Conservation (phyloP, 495 filamentous ascomycete species). For the Cercophora scortea region DNA sequence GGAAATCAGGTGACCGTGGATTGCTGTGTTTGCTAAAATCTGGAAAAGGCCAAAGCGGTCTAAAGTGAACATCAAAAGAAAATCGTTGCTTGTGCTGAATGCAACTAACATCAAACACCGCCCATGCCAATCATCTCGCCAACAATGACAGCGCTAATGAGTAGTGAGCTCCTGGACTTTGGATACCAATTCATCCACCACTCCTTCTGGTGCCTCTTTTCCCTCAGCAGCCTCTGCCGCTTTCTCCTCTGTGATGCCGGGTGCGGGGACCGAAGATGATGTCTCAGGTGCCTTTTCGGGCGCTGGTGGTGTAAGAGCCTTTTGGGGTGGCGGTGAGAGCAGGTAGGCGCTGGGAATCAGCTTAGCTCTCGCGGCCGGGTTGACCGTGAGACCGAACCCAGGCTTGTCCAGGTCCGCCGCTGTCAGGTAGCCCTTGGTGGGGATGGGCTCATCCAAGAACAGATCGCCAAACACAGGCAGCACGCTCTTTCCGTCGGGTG, state of each 20-base stretch:
- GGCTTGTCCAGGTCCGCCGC: slow-evolving; percentile 76
- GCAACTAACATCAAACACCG: no score
- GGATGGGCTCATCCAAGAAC: slow-evolving; percentile 86
- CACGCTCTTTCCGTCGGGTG: slow-evolving; percentile 78
- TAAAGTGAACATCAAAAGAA: no score
- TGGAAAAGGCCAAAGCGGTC: no score
- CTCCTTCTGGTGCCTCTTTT: slow-evolving; percentile 8
- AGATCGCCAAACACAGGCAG: slow-evolving; percentile 86
- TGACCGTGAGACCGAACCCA: slow-evolving; percentile 82
- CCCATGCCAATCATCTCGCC: no score
- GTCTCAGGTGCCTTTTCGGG: background rate
- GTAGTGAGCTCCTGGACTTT: slow-evolving; percentile 12
- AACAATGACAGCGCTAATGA: background rate
- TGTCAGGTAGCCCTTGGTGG: slow-evolving; percentile 70
- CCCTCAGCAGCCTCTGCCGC: slow-evolving; percentile 2
- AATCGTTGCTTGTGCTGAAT: no score
- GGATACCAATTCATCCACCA: slow-evolving; percentile 12
- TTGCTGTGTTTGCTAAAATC: no score
- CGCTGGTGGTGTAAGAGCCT: slow-evolving; percentile 39
- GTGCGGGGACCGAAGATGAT: no score
- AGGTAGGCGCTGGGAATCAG: slow-evolving; percentile 66
- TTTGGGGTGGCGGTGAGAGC: slow-evolving; percentile 63
- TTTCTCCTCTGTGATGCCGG: slow-evolving; percentile 1
- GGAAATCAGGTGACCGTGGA: no score
- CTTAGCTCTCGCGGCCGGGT: slow-evolving; percentile 59